Conservation (phyloP, 2,329 filamentous ascomycete species). For the Xylariaceae sp. region DNA sequence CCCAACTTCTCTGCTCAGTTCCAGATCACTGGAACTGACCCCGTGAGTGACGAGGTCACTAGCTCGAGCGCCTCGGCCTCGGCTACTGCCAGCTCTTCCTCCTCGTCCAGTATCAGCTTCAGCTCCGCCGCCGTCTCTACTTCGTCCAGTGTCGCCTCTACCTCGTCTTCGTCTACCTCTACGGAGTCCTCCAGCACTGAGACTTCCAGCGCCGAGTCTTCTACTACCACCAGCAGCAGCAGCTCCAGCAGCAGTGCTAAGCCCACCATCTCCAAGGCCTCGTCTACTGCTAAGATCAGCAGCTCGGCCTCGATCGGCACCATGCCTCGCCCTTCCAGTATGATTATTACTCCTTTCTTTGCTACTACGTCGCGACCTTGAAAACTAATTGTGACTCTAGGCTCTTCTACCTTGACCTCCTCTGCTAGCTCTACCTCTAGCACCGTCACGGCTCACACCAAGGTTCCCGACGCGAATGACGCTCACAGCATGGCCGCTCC, state of each 20-base stretch:
- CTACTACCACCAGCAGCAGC: neutral
- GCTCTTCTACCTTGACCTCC: constrained; percentile 8
- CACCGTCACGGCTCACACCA: constrained; percentile 17
- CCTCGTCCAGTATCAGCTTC: constrained; percentile 11
- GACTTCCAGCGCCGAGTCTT: neutral
- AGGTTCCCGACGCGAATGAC: constrained; percentile 28
- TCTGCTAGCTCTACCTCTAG: constrained; percentile 18
- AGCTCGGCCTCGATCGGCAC: neutral
- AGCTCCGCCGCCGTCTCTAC: constrained; percentile 11
- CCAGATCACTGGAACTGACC: constrained; percentile 28
- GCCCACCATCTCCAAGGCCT: constrained; percentile 9
- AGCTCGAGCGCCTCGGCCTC: neutral
- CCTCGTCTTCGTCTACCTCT: constrained; percentile 1
- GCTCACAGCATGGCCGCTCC: constrained; percentile 26
- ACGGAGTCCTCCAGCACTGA: neutral
- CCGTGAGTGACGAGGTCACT: neutral
- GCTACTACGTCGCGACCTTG: neutral
- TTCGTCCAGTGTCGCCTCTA: neutral
- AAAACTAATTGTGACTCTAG: no score
- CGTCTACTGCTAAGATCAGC: constrained; percentile 1
- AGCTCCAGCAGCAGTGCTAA: neutral
- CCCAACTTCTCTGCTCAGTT: constrained; percentile 43
- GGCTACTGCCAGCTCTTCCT: constrained; percentile 14
- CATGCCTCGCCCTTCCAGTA: constrained; percentile 13
- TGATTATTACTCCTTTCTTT: neutral